These are phyloP conservation scores for Myxozyma vanderwaltii DNA, from an alignment of 805 yeast genomes.

Conservation along the genomic window DNA sequence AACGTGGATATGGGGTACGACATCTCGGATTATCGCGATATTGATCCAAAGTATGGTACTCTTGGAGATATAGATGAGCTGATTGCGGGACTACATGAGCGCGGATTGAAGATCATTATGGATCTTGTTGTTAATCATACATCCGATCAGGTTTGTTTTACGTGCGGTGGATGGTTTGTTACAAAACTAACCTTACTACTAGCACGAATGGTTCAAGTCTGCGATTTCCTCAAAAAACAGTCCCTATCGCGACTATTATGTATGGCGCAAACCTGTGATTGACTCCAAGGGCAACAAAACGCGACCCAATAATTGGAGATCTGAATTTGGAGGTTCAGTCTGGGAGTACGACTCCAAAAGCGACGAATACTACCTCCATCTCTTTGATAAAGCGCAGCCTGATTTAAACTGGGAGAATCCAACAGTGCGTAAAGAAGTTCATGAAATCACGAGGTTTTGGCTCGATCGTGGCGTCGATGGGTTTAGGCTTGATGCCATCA, in stretches of 20 bases:
- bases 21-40: conserved; percentile 56
- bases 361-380: conserved; percentile 56
- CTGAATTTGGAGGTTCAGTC: conserved; percentile 48
- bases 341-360: conserved; percentile 60
- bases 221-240: conserved; percentile 53
- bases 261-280: conserved; percentile 56
- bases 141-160: not conserved
- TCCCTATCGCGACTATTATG: conserved; percentile 64
- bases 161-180: conserved; percentile 34
- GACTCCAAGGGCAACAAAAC: conserved; percentile 49
- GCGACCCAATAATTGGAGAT: conserved; percentile 62
- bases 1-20: conserved; percentile 68
- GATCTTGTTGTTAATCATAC: not conserved
- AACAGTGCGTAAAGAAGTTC: conserved; percentile 45
- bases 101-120: conserved; percentile 49
- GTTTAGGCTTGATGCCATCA: conserved; percentile 60
- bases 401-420: conserved; percentile 64
- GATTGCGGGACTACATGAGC: conserved; percentile 51
- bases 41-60: conserved; percentile 42
- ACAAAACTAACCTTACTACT: conserved; percentile 24
- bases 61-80: conserved; percentile 42
- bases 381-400: conserved; percentile 62
- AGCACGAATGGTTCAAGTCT: conserved; percentile 62
- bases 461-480: conserved; percentile 60
- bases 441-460: conserved; percentile 58